These are phyloP conservation scores for Ascochyta pisi DNA, from an alignment of 2,329 filamentous ascomycete species.

Conservation along the genomic window DNA sequence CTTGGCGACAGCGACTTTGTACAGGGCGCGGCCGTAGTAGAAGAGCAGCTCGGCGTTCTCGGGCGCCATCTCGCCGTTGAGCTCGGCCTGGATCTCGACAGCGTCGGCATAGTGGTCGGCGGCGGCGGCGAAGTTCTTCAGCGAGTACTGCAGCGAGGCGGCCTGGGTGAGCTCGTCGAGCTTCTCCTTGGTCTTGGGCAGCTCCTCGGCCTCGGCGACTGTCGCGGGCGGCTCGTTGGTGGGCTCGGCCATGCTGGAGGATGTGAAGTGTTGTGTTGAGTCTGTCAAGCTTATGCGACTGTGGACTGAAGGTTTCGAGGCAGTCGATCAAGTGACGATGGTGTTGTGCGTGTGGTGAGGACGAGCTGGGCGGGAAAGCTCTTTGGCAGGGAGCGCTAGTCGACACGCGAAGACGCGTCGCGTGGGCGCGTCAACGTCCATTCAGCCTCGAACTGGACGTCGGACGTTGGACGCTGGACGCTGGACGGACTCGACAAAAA, in stretches of 20 bases:
- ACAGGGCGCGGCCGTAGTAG: conserved; percentile 90
- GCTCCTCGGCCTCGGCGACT: conserved; percentile 30
- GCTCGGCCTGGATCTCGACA: conserved; percentile 84
- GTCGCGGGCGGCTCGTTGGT: conserved; percentile 26
- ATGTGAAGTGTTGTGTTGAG: not conserved
- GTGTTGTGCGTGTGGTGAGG: not conserved
- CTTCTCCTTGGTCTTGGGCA: conserved; percentile 62
- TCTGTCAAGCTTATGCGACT: conserved; percentile 16
- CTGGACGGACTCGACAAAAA: not conserved
- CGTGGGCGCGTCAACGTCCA: conserved; percentile 10
- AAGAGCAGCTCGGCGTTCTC: conserved; percentile 95
- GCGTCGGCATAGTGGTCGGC: conserved; percentile 88
- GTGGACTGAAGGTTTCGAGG: not conserved
- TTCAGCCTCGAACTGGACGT: conserved; percentile 3
- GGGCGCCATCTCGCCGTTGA: conserved; percentile 90
- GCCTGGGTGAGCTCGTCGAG: conserved; percentile 80
- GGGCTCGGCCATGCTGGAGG: conserved; percentile 34
- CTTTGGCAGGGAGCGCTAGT: conserved; percentile 4
- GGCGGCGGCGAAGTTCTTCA: conserved; percentile 86
- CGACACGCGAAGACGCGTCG: conserved; percentile 11
- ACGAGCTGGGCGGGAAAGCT: conserved; percentile 3
- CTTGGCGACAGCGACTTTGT: conserved; percentile 91
- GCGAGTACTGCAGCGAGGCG: conserved; percentile 83
- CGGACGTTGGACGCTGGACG: not conserved
- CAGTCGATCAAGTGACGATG: not conserved